Evolutionary conservation across 768 basidiomycete species (phyloP), one percentile per base, ranked within the genome.

Genomic region (Rhizopogon vinicolor): DNA sequence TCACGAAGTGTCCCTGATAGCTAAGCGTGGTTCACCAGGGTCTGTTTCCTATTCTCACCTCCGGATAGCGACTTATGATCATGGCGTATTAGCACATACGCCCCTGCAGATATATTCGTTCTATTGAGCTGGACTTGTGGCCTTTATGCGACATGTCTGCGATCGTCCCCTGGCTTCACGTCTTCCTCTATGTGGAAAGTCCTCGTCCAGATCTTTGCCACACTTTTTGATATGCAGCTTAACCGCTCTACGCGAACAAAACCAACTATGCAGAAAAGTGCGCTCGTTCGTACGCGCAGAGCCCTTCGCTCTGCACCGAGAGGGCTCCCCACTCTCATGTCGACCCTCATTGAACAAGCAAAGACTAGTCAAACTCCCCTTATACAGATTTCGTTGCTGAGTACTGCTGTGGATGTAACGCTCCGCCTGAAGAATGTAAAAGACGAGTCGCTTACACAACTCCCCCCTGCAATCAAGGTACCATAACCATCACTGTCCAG

Each of bases 61-160:
- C 19, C 41, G 25, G 40, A 31, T 52, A 14, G 13, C 25, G 2
- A 16, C 28, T 51, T 54, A 35, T 60, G 3, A 44, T 9, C 2
- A 25, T 25, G 25, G 0, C 19, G 39, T 39, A 28, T 41, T 54
- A 80, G 83, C 61, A 76, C 82, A 16, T 79, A 79, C 62, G 83
- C 87, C 0, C 70, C 85, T 10, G 71, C 82, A 7, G 81, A 88
- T 54, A 60, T 84, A 39, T 88, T 86, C 66, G 82, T 88, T 33
- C 78, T 93, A 16, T 72, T 91, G 41, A 83, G 76, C 63, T 92
- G 90, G 91, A 72, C 81, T 3, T 83, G 85, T 60, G 79, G 78
- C 14, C 67, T 89, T 28, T 89, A 88, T 63, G 68, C 77, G 6
- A 72, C 75, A 5, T 83, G 81, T 57, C 61, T 82, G 14, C 63